Conservation (phyloP, 371 early-diverging fungal genomes). For the Lichtheimia corymbifera region DNA sequence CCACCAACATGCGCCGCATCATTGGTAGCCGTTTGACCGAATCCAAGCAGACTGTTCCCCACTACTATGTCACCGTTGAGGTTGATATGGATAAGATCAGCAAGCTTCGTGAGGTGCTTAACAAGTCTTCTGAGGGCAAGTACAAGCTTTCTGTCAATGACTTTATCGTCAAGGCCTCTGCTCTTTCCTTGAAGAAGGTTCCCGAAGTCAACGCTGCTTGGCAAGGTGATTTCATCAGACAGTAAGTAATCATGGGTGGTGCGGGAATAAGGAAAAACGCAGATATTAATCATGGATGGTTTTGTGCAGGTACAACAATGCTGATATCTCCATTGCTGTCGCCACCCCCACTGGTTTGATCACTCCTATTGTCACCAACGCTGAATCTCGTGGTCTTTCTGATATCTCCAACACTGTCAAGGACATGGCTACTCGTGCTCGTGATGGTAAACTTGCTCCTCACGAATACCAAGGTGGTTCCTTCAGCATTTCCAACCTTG, state of each 20-base stretch:
- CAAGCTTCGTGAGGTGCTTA: slow-evolving; percentile 89
- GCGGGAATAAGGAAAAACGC: not conserved
- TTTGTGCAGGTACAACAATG: slow-evolving; percentile 72
- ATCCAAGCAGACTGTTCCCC: slow-evolving; percentile 90
- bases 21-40: slow-evolving; percentile 86
- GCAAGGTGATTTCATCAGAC: slow-evolving; percentile 92
- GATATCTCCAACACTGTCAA: slow-evolving; percentile 85
- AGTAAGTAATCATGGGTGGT: slow-evolving; percentile 57
- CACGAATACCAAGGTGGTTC: slow-evolving; percentile 96
- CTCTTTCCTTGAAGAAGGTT: slow-evolving; percentile 87
- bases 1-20: slow-evolving; percentile 92
- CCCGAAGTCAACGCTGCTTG: slow-evolving; percentile 97
- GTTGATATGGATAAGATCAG: slow-evolving; percentile 84
- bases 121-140: slow-evolving; percentile 82
- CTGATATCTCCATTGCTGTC: slow-evolving; percentile 95
- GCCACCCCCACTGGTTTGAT: slow-evolving; percentile 95
- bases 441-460: slow-evolving; percentile 87
- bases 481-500: slow-evolving; percentile 98
- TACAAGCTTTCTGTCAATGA: slow-evolving; percentile 98
- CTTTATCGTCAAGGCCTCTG: slow-evolving; percentile 96
- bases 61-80: slow-evolving; percentile 94
- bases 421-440: slow-evolving; percentile 86
- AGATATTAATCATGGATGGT: not conserved
- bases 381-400: slow-evolving; percentile 86
- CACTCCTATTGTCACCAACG: slow-evolving; percentile 90